These are phyloP conservation scores for Cytospora chrysosperma DNA, from an alignment of 2,329 filamentous ascomycete species.

Conservation along the genomic window DNA sequence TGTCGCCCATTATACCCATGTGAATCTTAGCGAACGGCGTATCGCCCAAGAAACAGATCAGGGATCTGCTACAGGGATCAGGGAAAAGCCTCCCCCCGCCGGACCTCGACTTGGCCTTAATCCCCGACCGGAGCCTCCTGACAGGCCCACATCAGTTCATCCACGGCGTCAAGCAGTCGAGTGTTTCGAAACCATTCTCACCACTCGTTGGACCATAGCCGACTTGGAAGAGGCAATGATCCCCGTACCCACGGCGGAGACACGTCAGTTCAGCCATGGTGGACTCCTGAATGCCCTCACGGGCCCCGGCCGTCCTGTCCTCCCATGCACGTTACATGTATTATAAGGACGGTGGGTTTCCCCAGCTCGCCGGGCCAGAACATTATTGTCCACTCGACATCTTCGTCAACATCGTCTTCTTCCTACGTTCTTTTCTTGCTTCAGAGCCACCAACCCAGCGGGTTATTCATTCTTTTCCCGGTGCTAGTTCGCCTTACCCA, in stretches of 20 bases:
- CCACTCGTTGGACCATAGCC: slow-evolving; percentile 4
- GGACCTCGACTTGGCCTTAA: background rate
- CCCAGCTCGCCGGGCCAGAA: background rate
- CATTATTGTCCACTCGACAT: slow-evolving; percentile 18
- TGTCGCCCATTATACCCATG: background rate
- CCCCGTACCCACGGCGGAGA: slow-evolving; percentile 3
- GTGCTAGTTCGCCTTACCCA: slow-evolving; percentile 22
- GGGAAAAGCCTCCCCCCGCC: slow-evolving; percentile 5
- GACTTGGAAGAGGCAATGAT: slow-evolving; percentile 1
- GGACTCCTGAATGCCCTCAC: background rate
- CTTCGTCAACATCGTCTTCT: slow-evolving; percentile 12
- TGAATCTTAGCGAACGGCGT: slow-evolving; percentile 14
- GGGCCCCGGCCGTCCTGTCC: background rate
- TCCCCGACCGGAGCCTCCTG: slow-evolving; percentile 3
- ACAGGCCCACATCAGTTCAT: slow-evolving; percentile 17
- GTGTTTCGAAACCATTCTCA: slow-evolving; percentile 22
- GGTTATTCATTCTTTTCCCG: slow-evolving; percentile 23
- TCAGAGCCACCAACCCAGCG: slow-evolving; percentile 5
- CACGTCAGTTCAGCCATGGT: background rate
- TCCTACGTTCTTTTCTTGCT: slow-evolving; percentile 9
- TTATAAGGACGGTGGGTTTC: slow-evolving; percentile 4
- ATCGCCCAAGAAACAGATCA: slow-evolving; percentile 8
- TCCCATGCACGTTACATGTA: background rate
- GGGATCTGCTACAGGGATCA: slow-evolving; percentile 15
- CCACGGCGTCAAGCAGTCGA: slow-evolving; percentile 17